Evolutionary conservation across 169 alveolate genomes (phyloP), one percentile per base, ranked within the genome.

Genomic region (Eimeria tenella): DNA sequence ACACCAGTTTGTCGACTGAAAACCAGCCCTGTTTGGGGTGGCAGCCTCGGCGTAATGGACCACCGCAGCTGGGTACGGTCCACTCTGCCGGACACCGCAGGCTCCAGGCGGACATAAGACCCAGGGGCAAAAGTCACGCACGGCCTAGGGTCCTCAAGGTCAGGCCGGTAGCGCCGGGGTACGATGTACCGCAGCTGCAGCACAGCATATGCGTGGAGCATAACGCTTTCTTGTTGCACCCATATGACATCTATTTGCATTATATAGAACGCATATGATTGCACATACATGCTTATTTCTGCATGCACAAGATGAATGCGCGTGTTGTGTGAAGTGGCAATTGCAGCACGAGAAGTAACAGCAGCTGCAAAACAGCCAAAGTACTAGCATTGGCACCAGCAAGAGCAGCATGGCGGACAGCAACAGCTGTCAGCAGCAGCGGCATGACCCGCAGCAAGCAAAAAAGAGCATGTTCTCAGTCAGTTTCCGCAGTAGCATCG

Each of bases 111-210:
- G 17, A 95, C 96, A 65, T 93, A 62, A 31, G 90, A 88, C 31
- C 95, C 95, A 21, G 92, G 94, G 13, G 91, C 55, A 63, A 95
- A 93, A 3, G 96, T 93, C 10, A 93, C 93, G 74, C 96, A 95
- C 3, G 96, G 96, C 13, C 96, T 83, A 9, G 96, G 96, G 60
- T 95, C 96, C 17, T 93, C 93, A 15, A 93, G 82, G 73, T 88
- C 96, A 4, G 96, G 95, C 17, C 95, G 89, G 74, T 53, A 87
- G 19, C 74, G 90, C 21, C 94, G 74, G 3, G 96, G 96, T 9
- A 93, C 71, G 6, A 88, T 19, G 73, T 95, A 95, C 21, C 96
- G 92, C 4, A 95, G 94, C 86, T 88, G 94, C 55, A 94, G n/a
- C 50, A 74, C 94, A 31, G 42, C 42, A 31, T 31, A 31, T 31